Conservation (phyloP, 176 grass and related monocot species). For the Tuctoria greenei region DNA sequence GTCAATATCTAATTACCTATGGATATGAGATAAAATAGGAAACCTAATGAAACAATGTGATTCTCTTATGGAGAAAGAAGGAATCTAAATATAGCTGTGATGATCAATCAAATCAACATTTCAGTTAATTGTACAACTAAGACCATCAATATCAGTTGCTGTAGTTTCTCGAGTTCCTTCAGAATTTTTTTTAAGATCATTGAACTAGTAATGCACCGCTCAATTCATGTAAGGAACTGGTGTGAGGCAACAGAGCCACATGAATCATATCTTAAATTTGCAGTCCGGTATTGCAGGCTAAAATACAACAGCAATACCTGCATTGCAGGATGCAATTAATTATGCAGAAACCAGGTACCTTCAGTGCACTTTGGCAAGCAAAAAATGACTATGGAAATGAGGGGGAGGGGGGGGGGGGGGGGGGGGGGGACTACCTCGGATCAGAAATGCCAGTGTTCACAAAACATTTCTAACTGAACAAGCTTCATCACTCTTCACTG, state of each 20-base stretch:
- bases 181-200: background rate
- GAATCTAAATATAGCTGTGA: constrained; percentile 6
- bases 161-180: background rate
- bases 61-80: background rate
- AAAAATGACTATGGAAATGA: background rate
- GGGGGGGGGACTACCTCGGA: constrained; percentile 1
- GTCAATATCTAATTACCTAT: too few relatives aligned
- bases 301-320: constrained; percentile 10
- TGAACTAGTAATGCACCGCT: constrained; percentile 10
- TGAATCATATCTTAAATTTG: constrained; percentile 3
- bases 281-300: background rate
- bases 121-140: background rate
- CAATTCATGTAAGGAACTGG: background rate
- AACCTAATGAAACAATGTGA: too few relatives aligned
- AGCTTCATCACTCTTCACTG: background rate
- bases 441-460: background rate
- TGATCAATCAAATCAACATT: background rate
- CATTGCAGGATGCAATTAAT: background rate
- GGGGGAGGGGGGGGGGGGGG: too few relatives aligned
- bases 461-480: constrained; percentile 1
- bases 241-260: background rate
- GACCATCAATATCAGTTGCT: background rate
- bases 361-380: background rate
- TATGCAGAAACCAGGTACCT: background rate
- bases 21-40: too few relatives aligned